phyloP scores from a whole-genome alignment of 1,284 basidiomycete genomes.

The Cryptococcus sp. region DNA sequence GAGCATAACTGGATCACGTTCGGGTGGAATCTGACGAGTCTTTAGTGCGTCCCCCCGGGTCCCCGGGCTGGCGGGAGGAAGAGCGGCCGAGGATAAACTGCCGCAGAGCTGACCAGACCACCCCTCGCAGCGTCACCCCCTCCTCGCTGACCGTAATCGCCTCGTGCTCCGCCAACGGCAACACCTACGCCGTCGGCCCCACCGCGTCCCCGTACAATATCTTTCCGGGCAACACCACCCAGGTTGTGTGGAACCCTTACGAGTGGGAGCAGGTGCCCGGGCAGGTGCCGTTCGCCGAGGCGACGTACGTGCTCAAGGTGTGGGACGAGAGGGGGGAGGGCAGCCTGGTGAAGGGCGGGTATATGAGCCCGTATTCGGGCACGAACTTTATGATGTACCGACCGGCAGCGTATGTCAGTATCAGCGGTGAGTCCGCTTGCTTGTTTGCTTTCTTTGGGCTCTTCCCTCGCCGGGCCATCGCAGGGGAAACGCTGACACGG shows the following conservation, averaged over 20 bases:
- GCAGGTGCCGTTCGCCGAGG: constrained; percentile 65
- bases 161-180: constrained; percentile 70
- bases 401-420: constrained; percentile 69
- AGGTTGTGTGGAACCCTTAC: constrained; percentile 76
- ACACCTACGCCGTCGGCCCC: constrained; percentile 82
- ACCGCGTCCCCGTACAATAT: constrained; percentile 58
- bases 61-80: neutral
- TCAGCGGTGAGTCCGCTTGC: constrained; percentile 66
- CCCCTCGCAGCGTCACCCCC: constrained; percentile 55
- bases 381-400: constrained; percentile 81
- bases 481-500: no score
- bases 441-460: no score
- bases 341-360: constrained; percentile 61
- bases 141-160: constrained; percentile 74
- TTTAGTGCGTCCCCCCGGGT: constrained; percentile 52
- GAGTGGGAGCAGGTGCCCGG: constrained; percentile 66
- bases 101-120: neutral
- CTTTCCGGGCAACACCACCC: constrained; percentile 64
- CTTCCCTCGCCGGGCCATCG: neutral
- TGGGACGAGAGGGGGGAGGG: constrained; percentile 72
- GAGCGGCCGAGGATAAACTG: no score
- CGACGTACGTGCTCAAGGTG: constrained; percentile 71
- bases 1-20: constrained; percentile 71
- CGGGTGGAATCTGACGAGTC: constrained; percentile 81
- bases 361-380: constrained; percentile 65